Base-by-base conservation (phyloP, 176 grass and related monocot species). In the Rhynchospora breviuscula region DNA sequence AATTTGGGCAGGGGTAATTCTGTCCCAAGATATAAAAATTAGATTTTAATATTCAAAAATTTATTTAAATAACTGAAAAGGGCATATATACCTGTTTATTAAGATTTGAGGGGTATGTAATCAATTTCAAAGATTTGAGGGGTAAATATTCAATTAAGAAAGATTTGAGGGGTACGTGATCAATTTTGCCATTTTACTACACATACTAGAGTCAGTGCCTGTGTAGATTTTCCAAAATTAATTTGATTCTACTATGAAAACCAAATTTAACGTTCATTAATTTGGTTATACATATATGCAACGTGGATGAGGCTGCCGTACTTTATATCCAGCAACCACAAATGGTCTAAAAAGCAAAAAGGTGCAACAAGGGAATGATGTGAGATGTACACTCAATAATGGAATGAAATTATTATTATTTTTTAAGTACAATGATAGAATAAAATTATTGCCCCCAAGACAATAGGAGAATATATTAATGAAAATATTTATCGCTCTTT, bases 351-450 rank as follows among this genome's bases (percentile, higher is more conserved):
- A 77, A 77, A 77, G 73, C 48, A 77, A 49, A 56, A 77, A 57
- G 70, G 40, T 54, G 10, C 5, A 77, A 52, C 11, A 74, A 56
- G 25, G 25, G 73, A 78, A 33, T 78, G 51, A 78, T 57, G 73
- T 78, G 73, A 57, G 25, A 78, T 78, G 51, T 78, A 78, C 51
- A 35, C 73, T 78, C 73, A 78, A 78, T 57, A 56, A 78, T 78
- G 51, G 73, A 18, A 78, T 31, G 2, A 57, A 78, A 78, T 78
- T 57, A 77, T 77, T 57, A 75, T 53, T 25, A 53, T 15, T 51
- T 49, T 75, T 29, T 0, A 26, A 75, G 21, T 53, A 53, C 51
- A 57, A 78, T 78, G 48, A 78, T 78, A 22, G 73, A 77, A 57
- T 31, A 56, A 78, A 54, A 57, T 78, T 57, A 57, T 78, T 56